A percentile compares a stretch with the other conserved stretches of the same genome.
phyloP scores from a whole-genome alignment of 192 early-diverging fungal species.

The Coemansia erecta region DNA sequence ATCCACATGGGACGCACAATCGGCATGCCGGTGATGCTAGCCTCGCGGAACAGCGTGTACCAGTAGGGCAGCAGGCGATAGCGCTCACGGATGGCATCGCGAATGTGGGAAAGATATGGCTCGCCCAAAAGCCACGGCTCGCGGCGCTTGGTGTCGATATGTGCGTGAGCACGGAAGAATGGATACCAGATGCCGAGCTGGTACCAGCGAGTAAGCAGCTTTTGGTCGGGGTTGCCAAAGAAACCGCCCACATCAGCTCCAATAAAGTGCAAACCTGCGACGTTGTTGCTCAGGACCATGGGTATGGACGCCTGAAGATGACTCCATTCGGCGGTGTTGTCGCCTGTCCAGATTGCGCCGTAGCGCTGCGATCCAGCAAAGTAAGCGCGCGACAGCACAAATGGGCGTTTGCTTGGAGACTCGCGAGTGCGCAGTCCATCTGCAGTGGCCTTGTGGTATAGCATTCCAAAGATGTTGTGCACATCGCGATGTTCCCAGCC shows the following conservation, averaged over 20 bases:
- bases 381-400: constrained; percentile 94
- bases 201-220: constrained; percentile 97
- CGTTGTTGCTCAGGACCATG: constrained; percentile 85
- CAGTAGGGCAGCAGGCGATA: constrained; percentile 88
- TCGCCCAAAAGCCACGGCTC: constrained; percentile 97
- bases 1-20: constrained; percentile 87
- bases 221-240: constrained; percentile 89
- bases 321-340: constrained; percentile 89
- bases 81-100: constrained; percentile 74
- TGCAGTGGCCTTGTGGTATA: constrained; percentile 82
- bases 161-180: constrained; percentile 97
- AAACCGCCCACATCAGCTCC: constrained; percentile 98
- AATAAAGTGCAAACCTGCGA: constrained; percentile 84
- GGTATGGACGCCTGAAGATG: constrained; percentile 78
- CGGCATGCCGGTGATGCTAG: constrained; percentile 70
- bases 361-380: constrained; percentile 94
- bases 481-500: constrained; percentile 92
- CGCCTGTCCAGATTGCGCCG: constrained; percentile 98
- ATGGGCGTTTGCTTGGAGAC: constrained; percentile 68
- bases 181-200: constrained; percentile 93
- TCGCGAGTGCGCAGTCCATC: constrained; percentile 73
- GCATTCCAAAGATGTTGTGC: constrained; percentile 91
- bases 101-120: constrained; percentile 73
- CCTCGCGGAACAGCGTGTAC: constrained; percentile 89
- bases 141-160: constrained; percentile 94